Conservation (phyloP, 23 red algal genomes). For the Cyanidiococcus yangmingshanensis region DNA sequence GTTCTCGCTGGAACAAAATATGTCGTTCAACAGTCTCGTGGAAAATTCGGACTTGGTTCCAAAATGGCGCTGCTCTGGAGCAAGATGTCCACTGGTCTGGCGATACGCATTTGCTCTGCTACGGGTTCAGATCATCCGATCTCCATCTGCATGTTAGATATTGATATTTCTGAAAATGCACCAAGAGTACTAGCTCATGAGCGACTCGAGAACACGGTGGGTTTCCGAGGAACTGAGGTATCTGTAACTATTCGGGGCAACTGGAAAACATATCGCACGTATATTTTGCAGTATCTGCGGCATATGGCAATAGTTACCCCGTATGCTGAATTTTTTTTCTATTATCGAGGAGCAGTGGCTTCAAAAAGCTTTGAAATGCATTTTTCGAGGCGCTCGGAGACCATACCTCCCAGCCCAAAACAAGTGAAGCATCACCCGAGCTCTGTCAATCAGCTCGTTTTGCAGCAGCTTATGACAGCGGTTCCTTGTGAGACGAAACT, state of each 20-base stretch:
- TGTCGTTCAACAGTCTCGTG: slow-evolving; percentile 64
- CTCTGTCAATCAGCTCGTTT: slow-evolving; percentile 68
- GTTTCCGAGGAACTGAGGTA: slow-evolving; percentile 52
- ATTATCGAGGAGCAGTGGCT: background rate
- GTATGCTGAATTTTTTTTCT: slow-evolving; percentile 51
- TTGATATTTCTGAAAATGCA: slow-evolving; percentile 64
- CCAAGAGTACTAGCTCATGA: slow-evolving; percentile 46
- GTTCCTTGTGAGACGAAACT: slow-evolving; percentile 29
- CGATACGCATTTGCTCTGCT: slow-evolving; percentile 47
- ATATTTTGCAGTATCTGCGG: slow-evolving; percentile 64
- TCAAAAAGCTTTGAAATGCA: slow-evolving; percentile 31
- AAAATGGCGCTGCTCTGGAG: slow-evolving; percentile 94
- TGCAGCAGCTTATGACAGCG: slow-evolving; percentile 51
- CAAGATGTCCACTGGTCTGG: slow-evolving; percentile 82
- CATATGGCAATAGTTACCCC: slow-evolving; percentile 92
- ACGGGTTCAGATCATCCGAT: background rate
- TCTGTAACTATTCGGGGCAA: slow-evolving; percentile 72
- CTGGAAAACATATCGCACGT: slow-evolving; percentile 67
- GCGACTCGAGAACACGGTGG: slow-evolving; percentile 23
- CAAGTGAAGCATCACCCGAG: slow-evolving; percentile 87
- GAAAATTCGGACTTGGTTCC: slow-evolving; percentile 88
- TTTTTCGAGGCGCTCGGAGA: slow-evolving; percentile 55
- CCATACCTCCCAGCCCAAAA: slow-evolving; percentile 44
- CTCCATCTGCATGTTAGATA: slow-evolving; percentile 64
- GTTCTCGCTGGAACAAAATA: slow-evolving; percentile 83